Evolutionary conservation across 2,329 filamentous ascomycete genomes (phyloP).

Genomic region (Arthrobotrys musiformis): DNA sequence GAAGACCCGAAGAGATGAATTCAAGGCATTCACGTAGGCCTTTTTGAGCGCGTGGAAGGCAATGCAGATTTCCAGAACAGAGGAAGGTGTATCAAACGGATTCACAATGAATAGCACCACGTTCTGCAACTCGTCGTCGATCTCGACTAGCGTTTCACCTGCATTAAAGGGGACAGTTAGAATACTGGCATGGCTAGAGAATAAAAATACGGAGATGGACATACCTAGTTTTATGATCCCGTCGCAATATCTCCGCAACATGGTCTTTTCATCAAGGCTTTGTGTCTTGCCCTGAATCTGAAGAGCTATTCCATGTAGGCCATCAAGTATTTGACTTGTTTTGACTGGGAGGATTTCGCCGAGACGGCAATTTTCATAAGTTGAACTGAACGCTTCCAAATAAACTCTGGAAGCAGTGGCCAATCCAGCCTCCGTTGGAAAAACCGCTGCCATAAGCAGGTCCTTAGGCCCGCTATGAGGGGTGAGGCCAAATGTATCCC

Average conservation of each 20-base stretch:
- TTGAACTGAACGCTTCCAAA: slow-evolving; percentile 75
- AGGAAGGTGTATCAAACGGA: slow-evolving; percentile 71
- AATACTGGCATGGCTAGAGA: neutral
- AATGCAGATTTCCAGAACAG: slow-evolving; percentile 76
- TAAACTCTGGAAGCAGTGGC: slow-evolving; percentile 72
- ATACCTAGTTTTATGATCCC: slow-evolving; percentile 59
- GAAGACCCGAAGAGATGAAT: slow-evolving; percentile 63
- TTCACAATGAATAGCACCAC: slow-evolving; percentile 83
- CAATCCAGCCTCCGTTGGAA: slow-evolving; percentile 74
- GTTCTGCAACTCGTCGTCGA: slow-evolving; percentile 65
- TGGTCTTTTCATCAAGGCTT: slow-evolving; percentile 41
- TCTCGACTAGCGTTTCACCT: slow-evolving; percentile 60
- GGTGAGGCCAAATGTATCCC: slow-evolving; percentile 81
- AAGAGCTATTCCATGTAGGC: slow-evolving; percentile 60
- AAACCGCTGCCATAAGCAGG: slow-evolving; percentile 75
- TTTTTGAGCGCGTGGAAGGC: slow-evolving; percentile 79
- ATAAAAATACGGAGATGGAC: slow-evolving; percentile 52
- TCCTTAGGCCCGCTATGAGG: slow-evolving; percentile 78
- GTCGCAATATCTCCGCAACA: slow-evolving; percentile 44
- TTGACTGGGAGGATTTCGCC: slow-evolving; percentile 46
- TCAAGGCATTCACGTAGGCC: slow-evolving; percentile 69
- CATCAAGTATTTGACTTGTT: slow-evolving; percentile 64
- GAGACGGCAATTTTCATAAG: slow-evolving; percentile 64
- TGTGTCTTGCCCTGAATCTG: slow-evolving; percentile 55
- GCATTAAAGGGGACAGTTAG: slow-evolving; percentile 20